A percentile compares a stretch with the other conserved stretches of the same genome.
These are phyloP conservation scores for Chlorella sp. DNA, from an alignment of 139 green algal genomes.

Conservation along the genomic window DNA sequence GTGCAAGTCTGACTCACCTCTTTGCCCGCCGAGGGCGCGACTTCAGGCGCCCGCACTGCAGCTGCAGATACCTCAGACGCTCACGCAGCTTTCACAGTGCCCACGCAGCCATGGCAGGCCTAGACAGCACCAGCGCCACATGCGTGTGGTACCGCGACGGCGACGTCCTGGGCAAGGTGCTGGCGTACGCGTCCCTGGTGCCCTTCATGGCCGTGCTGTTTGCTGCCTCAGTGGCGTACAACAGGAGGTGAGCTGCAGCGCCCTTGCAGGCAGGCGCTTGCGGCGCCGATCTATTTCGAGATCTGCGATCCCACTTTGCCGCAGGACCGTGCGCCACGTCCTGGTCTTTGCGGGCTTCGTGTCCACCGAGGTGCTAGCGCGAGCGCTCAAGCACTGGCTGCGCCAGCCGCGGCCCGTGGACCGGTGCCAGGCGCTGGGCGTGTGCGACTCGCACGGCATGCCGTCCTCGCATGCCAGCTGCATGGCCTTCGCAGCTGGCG, in stretches of 20 bases:
- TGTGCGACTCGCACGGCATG: conserved; percentile 43
- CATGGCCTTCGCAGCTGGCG: conserved; percentile 19
- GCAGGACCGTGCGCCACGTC: conserved; percentile 24
- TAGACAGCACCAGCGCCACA: conserved; percentile 8
- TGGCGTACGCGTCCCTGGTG: conserved; percentile 25
- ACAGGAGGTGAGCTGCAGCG: neutral
- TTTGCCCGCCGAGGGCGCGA: no score
- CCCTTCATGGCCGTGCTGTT: conserved; percentile 17
- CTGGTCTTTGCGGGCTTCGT: conserved; percentile 23
- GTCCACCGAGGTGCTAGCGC: conserved; percentile 19
- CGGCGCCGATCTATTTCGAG: neutral
- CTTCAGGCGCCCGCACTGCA: no score
- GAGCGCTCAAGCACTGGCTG: conserved; percentile 29
- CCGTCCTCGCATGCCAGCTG: conserved; percentile 32
- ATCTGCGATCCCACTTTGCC: neutral
- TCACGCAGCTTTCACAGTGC: no score
- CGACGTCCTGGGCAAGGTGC: conserved; percentile 32
- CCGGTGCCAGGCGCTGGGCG: conserved; percentile 20
- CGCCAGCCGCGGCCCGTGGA: conserved; percentile 16
- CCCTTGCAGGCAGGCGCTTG: neutral
- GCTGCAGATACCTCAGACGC: no score
- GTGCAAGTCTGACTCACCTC: no score
- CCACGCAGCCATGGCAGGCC: no score
- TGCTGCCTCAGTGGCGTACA: conserved; percentile 12
- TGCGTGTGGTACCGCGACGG: conserved; percentile 22